Percentiles rank a stretch among this genome's conserved stretches.
phyloP scores from a whole-genome alignment of 2,329 filamentous ascomycete genomes.

The Berkeleyomyces rouxiae region DNA sequence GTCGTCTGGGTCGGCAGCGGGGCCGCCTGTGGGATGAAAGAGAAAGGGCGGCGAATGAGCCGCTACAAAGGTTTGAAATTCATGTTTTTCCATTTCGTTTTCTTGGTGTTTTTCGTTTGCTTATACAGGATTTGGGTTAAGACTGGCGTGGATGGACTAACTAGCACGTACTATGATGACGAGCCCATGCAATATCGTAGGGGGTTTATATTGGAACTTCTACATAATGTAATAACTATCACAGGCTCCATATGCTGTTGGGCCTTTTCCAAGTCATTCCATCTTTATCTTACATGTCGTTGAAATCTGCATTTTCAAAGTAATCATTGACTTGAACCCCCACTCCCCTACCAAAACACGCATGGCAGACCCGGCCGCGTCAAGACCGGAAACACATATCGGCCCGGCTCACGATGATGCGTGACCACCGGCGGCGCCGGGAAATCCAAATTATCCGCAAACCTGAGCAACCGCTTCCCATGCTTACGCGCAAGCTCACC shows the following conservation, averaged over 20 bases:
- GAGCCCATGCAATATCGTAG: neutral
- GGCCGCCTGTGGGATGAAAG: neutral
- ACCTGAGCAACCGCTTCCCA: neutral
- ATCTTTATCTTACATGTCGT: too few species aligned
- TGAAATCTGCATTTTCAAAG: too few species aligned
- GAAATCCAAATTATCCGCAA: neutral
- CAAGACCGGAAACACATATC: neutral
- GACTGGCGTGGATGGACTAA: neutral
- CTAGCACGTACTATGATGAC: neutral
- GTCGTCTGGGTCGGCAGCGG: neutral
- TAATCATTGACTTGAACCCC: neutral
- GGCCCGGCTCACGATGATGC: neutral
- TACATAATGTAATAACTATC: neutral
- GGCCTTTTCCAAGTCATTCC: too few species aligned
- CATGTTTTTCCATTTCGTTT: neutral
- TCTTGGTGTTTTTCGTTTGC: neutral
- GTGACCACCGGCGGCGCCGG: neutral
- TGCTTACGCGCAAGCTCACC: neutral
- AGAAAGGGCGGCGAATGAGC: neutral
- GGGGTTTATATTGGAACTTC: neutral
- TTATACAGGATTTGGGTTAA: neutral
- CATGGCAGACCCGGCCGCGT: neutral
- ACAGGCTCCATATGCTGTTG: neutral
- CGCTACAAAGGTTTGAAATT: conserved; percentile 1
- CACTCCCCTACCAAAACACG: neutral